phyloP scores from a whole-genome alignment of 306 rosid genomes.

The Alnus rubra region DNA sequence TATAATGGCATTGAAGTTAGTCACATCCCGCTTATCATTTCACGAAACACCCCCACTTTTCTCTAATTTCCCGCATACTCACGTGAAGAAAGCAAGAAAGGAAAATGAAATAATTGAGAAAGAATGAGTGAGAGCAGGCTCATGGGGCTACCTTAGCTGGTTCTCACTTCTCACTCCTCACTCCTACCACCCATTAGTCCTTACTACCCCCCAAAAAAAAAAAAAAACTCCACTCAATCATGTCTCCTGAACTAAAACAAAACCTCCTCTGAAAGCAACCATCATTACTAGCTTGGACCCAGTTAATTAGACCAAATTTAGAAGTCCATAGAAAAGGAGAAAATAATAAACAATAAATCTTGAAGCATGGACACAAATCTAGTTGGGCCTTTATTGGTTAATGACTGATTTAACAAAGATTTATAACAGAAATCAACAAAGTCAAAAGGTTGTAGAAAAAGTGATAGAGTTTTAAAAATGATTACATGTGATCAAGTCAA shows the following conservation, averaged over 20 bases:
- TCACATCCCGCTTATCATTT: background rate
- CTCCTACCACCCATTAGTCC: background rate
- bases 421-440: background rate
- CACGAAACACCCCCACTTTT: background rate
- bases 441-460: background rate
- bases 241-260: background rate
- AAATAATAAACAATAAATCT: background rate
- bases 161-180: slow-evolving; percentile 9
- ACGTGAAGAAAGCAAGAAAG: slow-evolving; percentile 15
- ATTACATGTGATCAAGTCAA: background rate
- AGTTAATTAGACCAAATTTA: background rate
- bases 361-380: background rate
- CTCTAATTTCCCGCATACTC: background rate
- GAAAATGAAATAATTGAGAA: background rate
- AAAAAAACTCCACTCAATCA: background rate
- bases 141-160: slow-evolving; percentile 10
- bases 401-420: background rate
- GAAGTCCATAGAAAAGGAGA: background rate
- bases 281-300: background rate
- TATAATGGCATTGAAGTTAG: slow-evolving; percentile 1
- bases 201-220: background rate
- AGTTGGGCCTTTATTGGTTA: background rate
- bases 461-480: background rate
- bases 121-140: slow-evolving; percentile 9
- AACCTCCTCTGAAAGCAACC: slow-evolving; percentile 14